Percentiles rank a stretch among this genome's conserved stretches.
Evolutionary conservation across 441 rosid genomes (phyloP).

Genomic region (Viola pubescens): DNA sequence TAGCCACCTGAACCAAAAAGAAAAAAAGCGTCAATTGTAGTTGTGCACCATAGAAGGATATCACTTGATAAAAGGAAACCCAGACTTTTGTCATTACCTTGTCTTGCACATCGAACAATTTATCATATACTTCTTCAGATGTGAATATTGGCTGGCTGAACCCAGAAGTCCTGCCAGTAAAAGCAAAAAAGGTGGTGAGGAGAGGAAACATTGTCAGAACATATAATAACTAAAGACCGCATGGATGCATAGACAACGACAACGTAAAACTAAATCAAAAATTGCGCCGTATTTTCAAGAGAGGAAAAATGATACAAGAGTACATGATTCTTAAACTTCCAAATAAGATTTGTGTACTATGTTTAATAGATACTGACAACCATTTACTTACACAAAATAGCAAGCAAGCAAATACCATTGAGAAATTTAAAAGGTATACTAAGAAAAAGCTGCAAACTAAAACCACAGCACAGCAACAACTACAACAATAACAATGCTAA

Average conservation of each 20-base stretch:
- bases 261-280: neutral
- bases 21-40: neutral
- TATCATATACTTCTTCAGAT: constrained; percentile 64
- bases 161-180: constrained; percentile 41
- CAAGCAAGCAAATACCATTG: neutral
- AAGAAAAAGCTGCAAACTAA: neutral
- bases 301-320: too few relatives aligned
- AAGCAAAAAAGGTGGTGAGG: neutral
- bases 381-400: neutral
- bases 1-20: constrained; percentile 39
- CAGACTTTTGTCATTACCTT: constrained; percentile 41
- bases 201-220: neutral
- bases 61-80: neutral
- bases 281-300: neutral
- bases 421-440: neutral
- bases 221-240: neutral
- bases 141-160: constrained; percentile 61
- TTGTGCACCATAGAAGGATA: neutral
- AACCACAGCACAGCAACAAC: neutral
- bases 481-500: neutral
- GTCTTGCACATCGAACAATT: constrained; percentile 61
- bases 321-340: too few relatives aligned
- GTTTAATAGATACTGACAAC: neutral
- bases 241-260: neutral
- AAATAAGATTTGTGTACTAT: neutral